Conservation (phyloP, 129 eudicot genomes). For the Dittrichia graveolens region DNA sequence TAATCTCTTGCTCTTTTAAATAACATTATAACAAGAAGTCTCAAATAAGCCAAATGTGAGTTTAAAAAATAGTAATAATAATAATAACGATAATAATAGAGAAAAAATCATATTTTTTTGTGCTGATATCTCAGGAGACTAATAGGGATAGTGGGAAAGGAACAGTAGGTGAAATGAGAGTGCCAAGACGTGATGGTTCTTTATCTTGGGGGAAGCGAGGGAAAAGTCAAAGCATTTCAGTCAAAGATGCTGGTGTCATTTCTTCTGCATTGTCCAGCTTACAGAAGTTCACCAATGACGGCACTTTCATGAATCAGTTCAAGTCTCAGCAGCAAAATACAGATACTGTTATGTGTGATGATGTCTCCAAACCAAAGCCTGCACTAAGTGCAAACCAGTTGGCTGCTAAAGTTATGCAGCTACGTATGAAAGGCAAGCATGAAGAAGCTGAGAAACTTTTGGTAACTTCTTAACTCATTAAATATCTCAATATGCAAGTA, state of each 20-base stretch:
- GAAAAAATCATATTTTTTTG: not conserved
- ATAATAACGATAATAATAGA: too few species aligned
- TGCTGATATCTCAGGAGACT: slow-evolving; percentile 36
- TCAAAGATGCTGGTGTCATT: slow-evolving; percentile 60
- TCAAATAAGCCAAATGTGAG: too few species aligned
- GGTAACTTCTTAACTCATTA: slow-evolving; percentile 42
- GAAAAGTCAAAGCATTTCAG: slow-evolving; percentile 50
- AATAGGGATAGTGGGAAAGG: slow-evolving; percentile 41
- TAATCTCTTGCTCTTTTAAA: too few species aligned
- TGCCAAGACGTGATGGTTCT: slow-evolving; percentile 76
- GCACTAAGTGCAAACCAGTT: slow-evolving; percentile 80
- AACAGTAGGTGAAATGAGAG: slow-evolving; percentile 51
- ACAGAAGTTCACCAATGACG: slow-evolving; percentile 75
- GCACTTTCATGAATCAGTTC: slow-evolving; percentile 60
- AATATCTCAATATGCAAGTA: slow-evolving; percentile 14
- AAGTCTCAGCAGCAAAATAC: slow-evolving; percentile 34
- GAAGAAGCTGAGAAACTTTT: slow-evolving; percentile 81
- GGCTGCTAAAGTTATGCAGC: slow-evolving; percentile 92
- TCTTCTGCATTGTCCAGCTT: slow-evolving; percentile 77
- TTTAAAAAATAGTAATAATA: too few species aligned
- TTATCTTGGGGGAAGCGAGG: slow-evolving; percentile 76
- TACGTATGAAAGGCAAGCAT: slow-evolving; percentile 90
- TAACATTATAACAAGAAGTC: too few species aligned
- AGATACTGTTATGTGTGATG: slow-evolving; percentile 23
- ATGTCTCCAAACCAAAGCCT: slow-evolving; percentile 35